Base-by-base conservation (phyloP, 257 asterid genomes). In the Lithospermum erythrorhizon region DNA sequence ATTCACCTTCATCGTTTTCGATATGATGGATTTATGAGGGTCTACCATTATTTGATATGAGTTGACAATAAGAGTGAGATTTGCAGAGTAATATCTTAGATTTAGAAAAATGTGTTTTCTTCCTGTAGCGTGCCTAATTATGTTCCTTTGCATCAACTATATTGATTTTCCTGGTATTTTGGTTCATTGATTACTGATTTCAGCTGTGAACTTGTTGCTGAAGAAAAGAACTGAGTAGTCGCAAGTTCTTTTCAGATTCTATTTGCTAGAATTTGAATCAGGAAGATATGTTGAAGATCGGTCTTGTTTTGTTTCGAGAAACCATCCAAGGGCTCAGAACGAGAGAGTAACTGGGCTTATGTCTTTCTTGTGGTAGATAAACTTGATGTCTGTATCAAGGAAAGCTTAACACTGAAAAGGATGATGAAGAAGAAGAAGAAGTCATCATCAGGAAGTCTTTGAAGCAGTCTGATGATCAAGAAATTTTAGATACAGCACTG, bases 241-340 rank as follows among this genome's bases (percentile, higher is more conserved):
- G 18, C 9, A 27, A 47, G 23, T 54, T 56, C 58, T 63, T n/a
- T 14, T 32, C 63, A 24, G 29, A 68, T 48, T 58, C 67, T 64
- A 63, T 68, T 70, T n/a, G n/a, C n/a, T n/a, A n/a, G 68, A 71
- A 67, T 54, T 72, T 75, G 78, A 60, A 58, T 72, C 74, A 35
- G 59, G 73, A 71, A 70, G 88, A 72, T 49, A 87, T 90, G 98
- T 78, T 90, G 77, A 87, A 65, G 91, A 83, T 25, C 73, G 83
- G 64, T 63, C 90, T 63, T 85, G 84, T 73, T 68, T 83, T 78
- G 83, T 85, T 59, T 71, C 96, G 15, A 72, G 94, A 77, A 86
- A 79, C 72, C 83, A 75, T 70, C 68, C 76, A 2, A 71, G 79
- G 59, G 72, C 75, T 67, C 62, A 77, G 87, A 79, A 15, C 78